These are phyloP conservation scores for Singerocomus rubriflavus DNA, from an alignment of 1,284 basidiomycete genomes.

Conservation along the genomic window DNA sequence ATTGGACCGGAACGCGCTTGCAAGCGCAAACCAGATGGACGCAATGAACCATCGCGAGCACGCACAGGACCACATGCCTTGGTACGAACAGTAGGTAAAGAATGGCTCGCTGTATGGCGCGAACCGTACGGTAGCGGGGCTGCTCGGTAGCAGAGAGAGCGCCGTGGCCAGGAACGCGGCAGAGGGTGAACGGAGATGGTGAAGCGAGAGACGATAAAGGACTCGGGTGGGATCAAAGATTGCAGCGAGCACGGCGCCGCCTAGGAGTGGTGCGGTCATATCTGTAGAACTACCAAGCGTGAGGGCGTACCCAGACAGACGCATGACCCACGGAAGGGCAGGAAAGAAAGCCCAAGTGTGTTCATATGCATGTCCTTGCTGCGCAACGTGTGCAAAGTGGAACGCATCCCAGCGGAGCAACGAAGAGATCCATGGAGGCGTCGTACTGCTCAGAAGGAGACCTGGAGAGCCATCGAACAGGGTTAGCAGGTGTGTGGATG, in stretches of 20 bases:
- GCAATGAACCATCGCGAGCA: slow-evolving; percentile 50
- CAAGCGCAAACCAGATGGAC: slow-evolving; percentile 60
- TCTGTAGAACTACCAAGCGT: slow-evolving; percentile 4
- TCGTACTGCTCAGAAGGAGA: slow-evolving; percentile 26
- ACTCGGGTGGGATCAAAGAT: slow-evolving; percentile 45
- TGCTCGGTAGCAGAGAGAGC: slow-evolving; percentile 78
- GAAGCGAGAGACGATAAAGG: slow-evolving; percentile 63
- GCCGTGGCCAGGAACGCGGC: slow-evolving; percentile 61
- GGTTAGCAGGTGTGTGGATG: slow-evolving; percentile 34
- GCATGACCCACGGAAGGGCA: slow-evolving; percentile 59
- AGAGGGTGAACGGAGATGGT: slow-evolving; percentile 49
- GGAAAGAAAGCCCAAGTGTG: slow-evolving; percentile 89
- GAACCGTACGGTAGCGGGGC: slow-evolving; percentile 70
- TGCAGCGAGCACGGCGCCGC: slow-evolving; percentile 41
- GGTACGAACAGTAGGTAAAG: slow-evolving; percentile 78
- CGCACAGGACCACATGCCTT: slow-evolving; percentile 67
- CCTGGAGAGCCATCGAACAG: slow-evolving; percentile 47
- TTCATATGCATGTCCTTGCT: slow-evolving; percentile 70
- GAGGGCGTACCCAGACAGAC: slow-evolving; percentile 31
- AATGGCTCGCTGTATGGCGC: slow-evolving; percentile 84
- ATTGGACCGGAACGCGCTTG: slow-evolving; percentile 77
- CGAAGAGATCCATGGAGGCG: slow-evolving; percentile 28
- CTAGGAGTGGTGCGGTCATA: slow-evolving; percentile 29
- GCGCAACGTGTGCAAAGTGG: slow-evolving; percentile 73
- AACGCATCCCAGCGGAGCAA: slow-evolving; percentile 88